Evolutionary conservation across 1,284 basidiomycete genomes (phyloP).

Genomic region (Xerocomus amazonicus): DNA sequence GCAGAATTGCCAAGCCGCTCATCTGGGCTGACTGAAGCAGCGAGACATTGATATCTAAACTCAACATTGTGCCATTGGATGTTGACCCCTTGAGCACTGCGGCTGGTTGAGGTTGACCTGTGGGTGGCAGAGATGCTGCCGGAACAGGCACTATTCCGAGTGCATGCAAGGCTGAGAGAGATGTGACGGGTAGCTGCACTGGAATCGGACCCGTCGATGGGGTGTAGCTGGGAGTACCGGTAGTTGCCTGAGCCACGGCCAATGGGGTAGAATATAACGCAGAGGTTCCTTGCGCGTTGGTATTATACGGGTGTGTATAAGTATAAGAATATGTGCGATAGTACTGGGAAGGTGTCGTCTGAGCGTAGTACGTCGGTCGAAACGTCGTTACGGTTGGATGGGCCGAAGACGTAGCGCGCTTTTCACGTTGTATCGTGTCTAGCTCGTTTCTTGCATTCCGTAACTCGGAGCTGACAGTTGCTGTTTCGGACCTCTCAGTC

Average conservation of each 20-base stretch:
- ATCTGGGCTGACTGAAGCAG: constrained; percentile 66
- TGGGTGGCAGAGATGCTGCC: constrained; percentile 48
- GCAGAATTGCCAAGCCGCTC: constrained; percentile 64
- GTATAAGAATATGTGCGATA: constrained; percentile 54
- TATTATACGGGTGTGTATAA: constrained; percentile 50
- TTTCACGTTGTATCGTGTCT: constrained; percentile 65
- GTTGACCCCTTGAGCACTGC: constrained; percentile 67
- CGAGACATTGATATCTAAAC: constrained; percentile 71
- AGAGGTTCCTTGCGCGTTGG: constrained; percentile 28
- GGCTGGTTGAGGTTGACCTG: constrained; percentile 59
- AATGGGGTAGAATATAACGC: constrained; percentile 31
- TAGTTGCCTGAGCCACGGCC: constrained; percentile 25
- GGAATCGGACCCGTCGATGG: constrained; percentile 54
- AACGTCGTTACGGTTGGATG: constrained; percentile 34
- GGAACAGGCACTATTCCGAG: constrained; percentile 73
- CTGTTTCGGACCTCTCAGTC: constrained; percentile 57
- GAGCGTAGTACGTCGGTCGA: constrained; percentile 35
- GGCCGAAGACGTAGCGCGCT: constrained; percentile 38
- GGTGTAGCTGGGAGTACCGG: constrained; percentile 35
- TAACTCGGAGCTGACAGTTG: constrained; percentile 53
- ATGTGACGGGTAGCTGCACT: constrained; percentile 67
- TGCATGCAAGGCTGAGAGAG: constrained; percentile 61
- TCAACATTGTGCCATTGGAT: constrained; percentile 65
- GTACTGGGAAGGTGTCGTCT: constrained; percentile 45
- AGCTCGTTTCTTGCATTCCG: constrained; percentile 58